Conservation (phyloP, 129 eudicot species). For the Saussurea involucrata region DNA sequence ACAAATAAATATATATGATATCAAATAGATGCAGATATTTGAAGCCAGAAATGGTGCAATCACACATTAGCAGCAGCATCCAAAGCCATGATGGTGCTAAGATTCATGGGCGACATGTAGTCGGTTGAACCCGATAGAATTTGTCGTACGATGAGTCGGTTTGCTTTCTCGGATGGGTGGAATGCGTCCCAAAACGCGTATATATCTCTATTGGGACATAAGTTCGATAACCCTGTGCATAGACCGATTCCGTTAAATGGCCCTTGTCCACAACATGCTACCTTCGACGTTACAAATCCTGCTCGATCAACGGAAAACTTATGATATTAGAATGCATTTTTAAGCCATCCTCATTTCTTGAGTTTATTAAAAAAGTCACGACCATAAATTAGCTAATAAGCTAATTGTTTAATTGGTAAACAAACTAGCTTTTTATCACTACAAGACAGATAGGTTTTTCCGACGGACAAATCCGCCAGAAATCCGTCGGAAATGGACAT, state of each 20-base stretch:
- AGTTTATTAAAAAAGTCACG: too few relatives aligned
- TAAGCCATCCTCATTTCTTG: not conserved
- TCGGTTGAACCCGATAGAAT: conserved; percentile 44
- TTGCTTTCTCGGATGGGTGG: conserved; percentile 69
- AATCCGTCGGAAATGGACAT: too few relatives aligned
- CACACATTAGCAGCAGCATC: conserved; percentile 40
- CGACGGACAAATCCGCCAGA: too few relatives aligned
- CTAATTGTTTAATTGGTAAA: too few relatives aligned
- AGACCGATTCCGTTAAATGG: conserved; percentile 66
- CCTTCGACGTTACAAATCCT: conserved; percentile 67
- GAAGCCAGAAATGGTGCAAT: conserved; percentile 13
- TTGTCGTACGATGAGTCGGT: conserved; percentile 41
- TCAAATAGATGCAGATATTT: not conserved
- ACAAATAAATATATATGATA: conserved; percentile 9
- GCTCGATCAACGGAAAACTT: conserved; percentile 8
- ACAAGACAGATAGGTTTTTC: too few relatives aligned
- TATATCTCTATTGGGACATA: conserved; percentile 55
- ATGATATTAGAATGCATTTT: not conserved
- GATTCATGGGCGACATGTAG: conserved; percentile 81
- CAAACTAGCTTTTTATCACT: too few relatives aligned
- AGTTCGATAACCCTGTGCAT: conserved; percentile 52
- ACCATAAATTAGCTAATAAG: too few relatives aligned
- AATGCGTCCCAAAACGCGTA: conserved; percentile 78
- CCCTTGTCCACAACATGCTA: conserved; percentile 86
- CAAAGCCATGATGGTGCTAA: conserved; percentile 62